Evolutionary conservation across 352 stramenopile species (phyloP).

Genomic region (Globisporangium orthogonon): DNA sequence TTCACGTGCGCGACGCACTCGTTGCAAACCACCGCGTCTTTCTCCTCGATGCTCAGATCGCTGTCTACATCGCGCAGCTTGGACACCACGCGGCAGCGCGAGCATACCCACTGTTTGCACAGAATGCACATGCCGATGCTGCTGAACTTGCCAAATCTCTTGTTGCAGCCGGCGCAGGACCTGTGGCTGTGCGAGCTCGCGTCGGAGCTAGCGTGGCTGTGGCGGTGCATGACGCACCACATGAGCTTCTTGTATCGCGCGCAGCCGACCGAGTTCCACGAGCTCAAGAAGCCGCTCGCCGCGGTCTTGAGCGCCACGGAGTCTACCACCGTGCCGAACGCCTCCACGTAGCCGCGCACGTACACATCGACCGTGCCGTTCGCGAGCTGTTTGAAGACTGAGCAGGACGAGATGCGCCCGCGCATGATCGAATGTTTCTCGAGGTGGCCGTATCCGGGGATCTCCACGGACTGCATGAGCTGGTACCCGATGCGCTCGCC

Average conservation of each 20-base stretch:
- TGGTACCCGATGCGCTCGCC: constrained; percentile 26
- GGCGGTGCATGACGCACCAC: constrained; percentile 15
- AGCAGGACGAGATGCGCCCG: constrained; percentile 4
- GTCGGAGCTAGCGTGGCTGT: background rate
- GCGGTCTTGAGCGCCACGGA: constrained; percentile 30
- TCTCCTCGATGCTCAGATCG: constrained; percentile 22
- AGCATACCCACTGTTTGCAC: constrained; percentile 30
- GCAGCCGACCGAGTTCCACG: constrained; percentile 40
- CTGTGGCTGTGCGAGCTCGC: background rate
- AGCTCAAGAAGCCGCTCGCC: constrained; percentile 35
- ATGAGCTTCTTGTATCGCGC: constrained; percentile 41
- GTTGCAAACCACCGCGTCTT: constrained; percentile 25
- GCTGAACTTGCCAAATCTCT: constrained; percentile 24
- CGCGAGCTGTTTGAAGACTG: constrained; percentile 9
- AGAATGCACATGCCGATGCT: constrained; percentile 24
- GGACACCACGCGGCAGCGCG: constrained; percentile 29
- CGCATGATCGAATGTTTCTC: constrained; percentile 2
- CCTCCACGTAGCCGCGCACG: constrained; percentile 8
- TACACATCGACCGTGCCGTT: constrained; percentile 12
- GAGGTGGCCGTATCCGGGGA: constrained; percentile 7
- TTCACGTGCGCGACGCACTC: constrained; percentile 22
- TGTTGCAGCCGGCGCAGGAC: constrained; percentile 11
- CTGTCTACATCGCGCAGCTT: constrained; percentile 20
- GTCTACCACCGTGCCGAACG: constrained; percentile 15
- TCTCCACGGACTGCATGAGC: constrained; percentile 25